These are phyloP conservation scores for Stagonosporopsis rhizophila DNA, from an alignment of 2,329 filamentous ascomycete species.

Conservation along the genomic window DNA sequence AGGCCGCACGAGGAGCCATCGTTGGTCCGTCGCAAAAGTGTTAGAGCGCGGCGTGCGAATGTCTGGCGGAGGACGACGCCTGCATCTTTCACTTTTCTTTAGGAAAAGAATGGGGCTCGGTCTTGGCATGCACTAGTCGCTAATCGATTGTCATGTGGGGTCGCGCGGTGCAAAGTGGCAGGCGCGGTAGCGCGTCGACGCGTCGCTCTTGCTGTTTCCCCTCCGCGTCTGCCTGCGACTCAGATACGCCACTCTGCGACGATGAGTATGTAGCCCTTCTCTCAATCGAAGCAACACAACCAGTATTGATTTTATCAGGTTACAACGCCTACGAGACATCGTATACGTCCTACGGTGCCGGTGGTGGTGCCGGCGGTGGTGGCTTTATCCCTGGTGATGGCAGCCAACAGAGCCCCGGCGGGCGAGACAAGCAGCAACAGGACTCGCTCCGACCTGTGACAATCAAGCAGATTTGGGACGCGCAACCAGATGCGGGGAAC, in stretches of 20 bases:
- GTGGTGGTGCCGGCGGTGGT: constrained; percentile 63
- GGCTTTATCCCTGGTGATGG: constrained; percentile 65
- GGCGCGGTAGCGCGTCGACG: constrained; percentile 36
- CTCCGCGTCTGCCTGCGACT: constrained; percentile 14
- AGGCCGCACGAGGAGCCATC: constrained; percentile 79
- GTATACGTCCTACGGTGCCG: constrained; percentile 65
- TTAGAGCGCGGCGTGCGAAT: constrained; percentile 17
- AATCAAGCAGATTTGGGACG: constrained; percentile 91
- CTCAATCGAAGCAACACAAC: constrained; percentile 28
- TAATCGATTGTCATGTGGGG: constrained; percentile 30
- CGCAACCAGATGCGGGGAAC: constrained; percentile 66
- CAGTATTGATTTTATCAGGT: constrained; percentile 28
- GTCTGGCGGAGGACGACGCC: constrained; percentile 15
- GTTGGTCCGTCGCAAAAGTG: constrained; percentile 6
- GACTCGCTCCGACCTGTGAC: constrained; percentile 93
- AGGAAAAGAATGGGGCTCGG: constrained; percentile 35
- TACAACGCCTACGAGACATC: constrained; percentile 52
- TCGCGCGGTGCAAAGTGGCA: constrained; percentile 22
- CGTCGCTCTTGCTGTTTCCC: constrained; percentile 19
- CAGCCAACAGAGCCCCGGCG: constrained; percentile 54
- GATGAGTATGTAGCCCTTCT: constrained; percentile 15
- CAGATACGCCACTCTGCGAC: constrained; percentile 18
- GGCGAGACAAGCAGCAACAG: constrained; percentile 66
- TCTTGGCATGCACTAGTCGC: constrained; percentile 30
- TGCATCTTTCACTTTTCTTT: background rate